Percentiles rank a stretch among this genome's conserved stretches.
Evolutionary conservation across 768 basidiomycete species (phyloP).

Genomic region (Cubamyces lactineus): DNA sequence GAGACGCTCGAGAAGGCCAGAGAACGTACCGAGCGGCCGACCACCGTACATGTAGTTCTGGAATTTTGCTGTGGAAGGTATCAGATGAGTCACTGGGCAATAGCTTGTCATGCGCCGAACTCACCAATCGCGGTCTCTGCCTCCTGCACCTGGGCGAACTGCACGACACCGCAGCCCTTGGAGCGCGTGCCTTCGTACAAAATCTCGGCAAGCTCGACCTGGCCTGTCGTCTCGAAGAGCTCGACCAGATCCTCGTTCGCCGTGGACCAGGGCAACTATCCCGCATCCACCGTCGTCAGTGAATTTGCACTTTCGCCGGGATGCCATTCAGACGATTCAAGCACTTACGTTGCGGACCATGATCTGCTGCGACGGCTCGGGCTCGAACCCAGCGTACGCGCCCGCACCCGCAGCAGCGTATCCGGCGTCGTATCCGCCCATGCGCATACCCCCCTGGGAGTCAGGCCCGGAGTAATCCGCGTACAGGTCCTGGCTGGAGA

Average conservation of each 20-base stretch:
- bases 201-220: slow-evolving; percentile 94
- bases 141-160: slow-evolving; percentile 84
- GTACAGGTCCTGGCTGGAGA: slow-evolving; percentile 88
- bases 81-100: background rate
- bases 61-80: slow-evolving; percentile 71
- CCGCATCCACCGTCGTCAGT: background rate
- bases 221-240: slow-evolving; percentile 96
- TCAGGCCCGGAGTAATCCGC: slow-evolving; percentile 93
- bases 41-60: slow-evolving; percentile 96
- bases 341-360: slow-evolving; percentile 96
- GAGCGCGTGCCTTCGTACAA: slow-evolving; percentile 90
- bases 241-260: slow-evolving; percentile 99
- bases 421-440: slow-evolving; percentile 41
- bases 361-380: slow-evolving; percentile 95
- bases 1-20: background rate
- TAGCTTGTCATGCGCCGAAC: slow-evolving; percentile 26
- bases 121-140: slow-evolving; percentile 92
- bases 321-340: too few relatives aligned
- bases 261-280: slow-evolving; percentile 95
- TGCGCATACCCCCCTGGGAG: slow-evolving; percentile 47
- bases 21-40: slow-evolving; percentile 71
- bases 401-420: slow-evolving; percentile 41
- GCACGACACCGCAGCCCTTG: slow-evolving; percentile 95
- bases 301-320: background rate
- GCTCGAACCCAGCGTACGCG: slow-evolving; percentile 49